phyloP scores from a whole-genome alignment of 768 basidiomycete species.

The Serendipita sp. region DNA sequence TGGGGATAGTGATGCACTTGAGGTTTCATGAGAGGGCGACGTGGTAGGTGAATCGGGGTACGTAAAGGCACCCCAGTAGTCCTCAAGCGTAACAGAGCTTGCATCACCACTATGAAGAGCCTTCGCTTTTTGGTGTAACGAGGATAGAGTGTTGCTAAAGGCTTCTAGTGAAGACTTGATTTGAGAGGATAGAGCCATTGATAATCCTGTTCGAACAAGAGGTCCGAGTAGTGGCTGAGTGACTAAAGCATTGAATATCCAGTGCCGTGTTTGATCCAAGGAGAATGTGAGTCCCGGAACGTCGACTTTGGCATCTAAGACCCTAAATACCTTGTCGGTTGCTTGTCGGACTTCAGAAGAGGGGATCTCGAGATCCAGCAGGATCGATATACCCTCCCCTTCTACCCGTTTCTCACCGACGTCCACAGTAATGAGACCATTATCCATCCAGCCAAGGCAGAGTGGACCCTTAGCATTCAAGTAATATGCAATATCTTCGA shows the following conservation, averaged over 20 bases:
- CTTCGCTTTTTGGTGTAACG: conserved; percentile 6
- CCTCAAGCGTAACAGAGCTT: neutral
- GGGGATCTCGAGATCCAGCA: conserved; percentile 10
- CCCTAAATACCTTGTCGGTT: conserved; percentile 13
- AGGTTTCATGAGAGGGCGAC: neutral
- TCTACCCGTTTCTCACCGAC: conserved; percentile 3
- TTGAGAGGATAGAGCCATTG: conserved; percentile 13
- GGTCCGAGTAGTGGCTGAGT: conserved; percentile 17
- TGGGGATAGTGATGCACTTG: neutral
- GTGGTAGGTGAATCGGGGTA: neutral
- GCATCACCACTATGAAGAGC: neutral
- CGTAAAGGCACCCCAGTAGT: conserved; percentile 6
- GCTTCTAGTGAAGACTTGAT: conserved; percentile 12
- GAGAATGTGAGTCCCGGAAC: conserved; percentile 14
- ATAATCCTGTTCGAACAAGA: conserved; percentile 9
- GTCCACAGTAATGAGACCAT: conserved; percentile 16
- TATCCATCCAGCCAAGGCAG: conserved; percentile 16
- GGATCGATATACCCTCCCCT: conserved; percentile 9
- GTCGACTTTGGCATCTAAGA: conserved; percentile 13
- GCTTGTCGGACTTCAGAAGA: conserved; percentile 7
- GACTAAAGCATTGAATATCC: conserved; percentile 18
- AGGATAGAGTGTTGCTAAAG: conserved; percentile 3
- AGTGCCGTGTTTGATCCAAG: conserved; percentile 16
- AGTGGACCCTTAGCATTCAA: conserved; percentile 13
- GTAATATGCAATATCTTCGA: conserved; percentile 16